Evolutionary conservation across 352 stramenopile genomes (phyloP).

Genomic region (Phytopythium chamaehyphon): DNA sequence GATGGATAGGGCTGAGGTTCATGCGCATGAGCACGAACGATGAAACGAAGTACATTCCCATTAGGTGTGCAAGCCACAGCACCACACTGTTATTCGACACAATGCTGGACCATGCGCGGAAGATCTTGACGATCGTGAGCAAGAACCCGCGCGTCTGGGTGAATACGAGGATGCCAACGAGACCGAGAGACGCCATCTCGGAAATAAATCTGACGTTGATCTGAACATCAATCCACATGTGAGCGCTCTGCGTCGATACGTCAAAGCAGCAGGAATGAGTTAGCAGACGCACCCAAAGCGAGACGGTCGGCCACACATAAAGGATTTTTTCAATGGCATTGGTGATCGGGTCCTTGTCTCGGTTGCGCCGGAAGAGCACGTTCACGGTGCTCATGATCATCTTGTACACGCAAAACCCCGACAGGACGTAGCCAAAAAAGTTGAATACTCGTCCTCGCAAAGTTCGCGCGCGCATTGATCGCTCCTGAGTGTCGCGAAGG

Average conservation of each 20-base stretch:
- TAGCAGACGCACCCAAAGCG: slow-evolving; percentile 37
- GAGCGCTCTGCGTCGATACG: neutral
- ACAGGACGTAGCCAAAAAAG: slow-evolving; percentile 74
- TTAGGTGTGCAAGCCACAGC: slow-evolving; percentile 77
- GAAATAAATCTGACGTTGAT: slow-evolving; percentile 80
- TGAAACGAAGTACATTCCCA: slow-evolving; percentile 88
- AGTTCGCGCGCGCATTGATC: slow-evolving; percentile 51
- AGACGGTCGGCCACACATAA: slow-evolving; percentile 75
- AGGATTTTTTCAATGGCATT: slow-evolving; percentile 75
- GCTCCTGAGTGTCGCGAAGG: slow-evolving; percentile 59
- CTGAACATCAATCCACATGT: slow-evolving; percentile 7
- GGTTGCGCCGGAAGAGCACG: slow-evolving; percentile 70
- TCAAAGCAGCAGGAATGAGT: neutral
- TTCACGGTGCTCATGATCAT: slow-evolving; percentile 86
- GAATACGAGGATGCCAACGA: slow-evolving; percentile 82
- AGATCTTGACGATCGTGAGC: slow-evolving; percentile 74
- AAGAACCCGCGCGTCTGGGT: slow-evolving; percentile 80
- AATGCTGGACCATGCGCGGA: slow-evolving; percentile 76
- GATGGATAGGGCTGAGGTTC: slow-evolving; percentile 70
- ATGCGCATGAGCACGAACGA: slow-evolving; percentile 88
- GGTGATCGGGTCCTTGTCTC: slow-evolving; percentile 84
- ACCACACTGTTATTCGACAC: slow-evolving; percentile 83
- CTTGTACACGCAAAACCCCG: slow-evolving; percentile 82
- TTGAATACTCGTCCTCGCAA: slow-evolving; percentile 76
- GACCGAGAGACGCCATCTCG: slow-evolving; percentile 67